These are phyloP conservation scores for Salvia miltiorrhiza DNA, from an alignment of 257 asterid genomes.

Conservation along the genomic window DNA sequence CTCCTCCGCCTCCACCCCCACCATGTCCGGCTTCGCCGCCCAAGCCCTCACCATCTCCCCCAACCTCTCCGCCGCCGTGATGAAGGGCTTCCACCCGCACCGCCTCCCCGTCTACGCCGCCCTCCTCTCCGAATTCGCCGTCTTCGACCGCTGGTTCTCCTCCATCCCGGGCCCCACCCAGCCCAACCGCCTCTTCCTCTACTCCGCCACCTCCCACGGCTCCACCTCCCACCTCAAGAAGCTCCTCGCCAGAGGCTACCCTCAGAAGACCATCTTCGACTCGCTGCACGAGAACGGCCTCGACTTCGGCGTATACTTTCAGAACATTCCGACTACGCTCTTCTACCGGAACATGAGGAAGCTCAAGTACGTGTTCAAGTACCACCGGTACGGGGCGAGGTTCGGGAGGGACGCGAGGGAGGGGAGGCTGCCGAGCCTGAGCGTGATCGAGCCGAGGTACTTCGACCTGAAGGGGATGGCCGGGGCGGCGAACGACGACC, in stretches of 20 bases:
- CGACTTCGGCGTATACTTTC: conserved; percentile 64
- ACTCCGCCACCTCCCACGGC: conserved; percentile 88
- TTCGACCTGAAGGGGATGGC: conserved; percentile 55
- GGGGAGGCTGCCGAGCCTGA: conserved; percentile 64
- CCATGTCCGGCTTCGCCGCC: conserved; percentile 83
- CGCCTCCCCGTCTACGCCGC: conserved; percentile 49
- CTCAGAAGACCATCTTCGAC: conserved; percentile 67
- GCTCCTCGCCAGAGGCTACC: conserved; percentile 60
- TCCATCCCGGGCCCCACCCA: conserved; percentile 88
- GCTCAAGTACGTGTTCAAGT: conserved; percentile 63
- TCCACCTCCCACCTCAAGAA: conserved; percentile 58
- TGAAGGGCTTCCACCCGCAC: conserved; percentile 71
- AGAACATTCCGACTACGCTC: conserved; percentile 60
- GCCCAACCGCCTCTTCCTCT: conserved; percentile 70
- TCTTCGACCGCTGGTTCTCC: conserved; percentile 70
- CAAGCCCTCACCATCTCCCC: conserved; percentile 52
- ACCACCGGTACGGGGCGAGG: conserved; percentile 49
- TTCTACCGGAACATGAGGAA: conserved; percentile 67
- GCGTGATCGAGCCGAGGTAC: conserved; percentile 77
- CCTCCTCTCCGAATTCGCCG: conserved; percentile 53
- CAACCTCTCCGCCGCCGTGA: conserved; percentile 54
- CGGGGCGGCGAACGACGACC: conserved; percentile 82
- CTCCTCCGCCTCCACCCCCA: conserved; percentile 41
- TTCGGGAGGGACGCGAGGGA: conserved; percentile 63
- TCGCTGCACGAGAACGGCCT: conserved; percentile 51